These are phyloP conservation scores for Luvunga scandens DNA, from an alignment of 345 rosid genomes.

Conservation along the genomic window DNA sequence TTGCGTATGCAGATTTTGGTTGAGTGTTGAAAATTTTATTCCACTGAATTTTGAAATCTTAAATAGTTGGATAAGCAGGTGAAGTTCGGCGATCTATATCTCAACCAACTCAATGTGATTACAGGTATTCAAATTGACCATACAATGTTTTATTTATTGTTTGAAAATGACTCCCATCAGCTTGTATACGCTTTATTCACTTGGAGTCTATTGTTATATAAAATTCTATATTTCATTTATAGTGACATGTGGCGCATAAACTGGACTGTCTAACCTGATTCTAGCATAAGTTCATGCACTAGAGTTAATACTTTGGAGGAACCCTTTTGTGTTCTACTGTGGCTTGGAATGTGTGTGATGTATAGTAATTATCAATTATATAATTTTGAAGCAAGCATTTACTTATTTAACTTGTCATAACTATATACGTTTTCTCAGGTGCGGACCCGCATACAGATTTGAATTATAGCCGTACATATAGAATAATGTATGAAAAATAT, in stretches of 20 bases:
- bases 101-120: conserved; percentile 26
- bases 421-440: too few species aligned
- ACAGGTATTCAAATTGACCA: not conserved
- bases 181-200: not conserved
- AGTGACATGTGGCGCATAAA: not conserved
- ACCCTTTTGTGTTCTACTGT: not conserved
- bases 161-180: not conserved
- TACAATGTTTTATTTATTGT: not conserved
- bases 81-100: conserved; percentile 43
- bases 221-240: not conserved
- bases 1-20: conserved; percentile 34
- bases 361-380: too few species aligned
- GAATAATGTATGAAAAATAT: too few species aligned
- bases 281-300: not conserved
- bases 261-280: not conserved
- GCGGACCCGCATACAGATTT: too few species aligned
- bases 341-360: not conserved
- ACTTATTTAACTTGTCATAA: too few species aligned
- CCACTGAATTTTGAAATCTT: not conserved
- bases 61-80: conserved; percentile 31
- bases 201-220: not conserved
- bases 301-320: not conserved
- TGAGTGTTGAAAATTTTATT: conserved; percentile 5
- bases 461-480: too few species aligned
- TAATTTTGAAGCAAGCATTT: too few species aligned